These are phyloP conservation scores for Hanseniaspora uvarum DNA, from an alignment of 1,139 yeast genomes.

Conservation along the genomic window DNA sequence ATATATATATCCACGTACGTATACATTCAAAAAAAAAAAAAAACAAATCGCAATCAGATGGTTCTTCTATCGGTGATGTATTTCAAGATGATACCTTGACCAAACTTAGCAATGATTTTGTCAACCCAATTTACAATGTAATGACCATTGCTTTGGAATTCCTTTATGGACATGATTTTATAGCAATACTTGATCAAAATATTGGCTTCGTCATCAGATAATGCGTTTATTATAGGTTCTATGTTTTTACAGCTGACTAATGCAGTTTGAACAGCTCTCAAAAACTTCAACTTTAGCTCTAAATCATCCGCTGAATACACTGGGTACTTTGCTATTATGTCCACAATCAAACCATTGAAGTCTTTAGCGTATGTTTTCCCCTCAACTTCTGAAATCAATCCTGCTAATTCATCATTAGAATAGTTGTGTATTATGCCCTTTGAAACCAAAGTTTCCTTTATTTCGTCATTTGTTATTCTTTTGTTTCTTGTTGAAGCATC, in stretches of 20 bases:
- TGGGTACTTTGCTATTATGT: slow-evolving; percentile 54
- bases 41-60: slow-evolving; percentile 37
- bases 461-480: slow-evolving; percentile 53
- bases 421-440: slow-evolving; percentile 23
- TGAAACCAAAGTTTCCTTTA: slow-evolving; percentile 39
- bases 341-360: slow-evolving; percentile 49
- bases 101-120: slow-evolving; percentile 71
- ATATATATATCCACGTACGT: no score
- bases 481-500: slow-evolving; percentile 55
- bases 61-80: slow-evolving; percentile 78
- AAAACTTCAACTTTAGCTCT: slow-evolving; percentile 31
- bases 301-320: slow-evolving; percentile 67
- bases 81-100: slow-evolving; percentile 81
- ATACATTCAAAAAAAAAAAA: not conserved
- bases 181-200: slow-evolving; percentile 75
- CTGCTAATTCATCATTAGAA: not conserved
- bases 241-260: slow-evolving; percentile 64
- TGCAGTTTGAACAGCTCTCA: slow-evolving; percentile 60
- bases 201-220: slow-evolving; percentile 60
- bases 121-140: slow-evolving; percentile 84
- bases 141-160: slow-evolving; percentile 82
- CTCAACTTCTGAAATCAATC: slow-evolving; percentile 4
- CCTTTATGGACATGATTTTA: slow-evolving; percentile 67
- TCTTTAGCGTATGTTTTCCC: slow-evolving; percentile 1
- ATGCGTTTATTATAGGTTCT: slow-evolving; percentile 51